Conservation (phyloP, 2,329 filamentous ascomycete species). For the Verticillium nonalfalfae region DNA sequence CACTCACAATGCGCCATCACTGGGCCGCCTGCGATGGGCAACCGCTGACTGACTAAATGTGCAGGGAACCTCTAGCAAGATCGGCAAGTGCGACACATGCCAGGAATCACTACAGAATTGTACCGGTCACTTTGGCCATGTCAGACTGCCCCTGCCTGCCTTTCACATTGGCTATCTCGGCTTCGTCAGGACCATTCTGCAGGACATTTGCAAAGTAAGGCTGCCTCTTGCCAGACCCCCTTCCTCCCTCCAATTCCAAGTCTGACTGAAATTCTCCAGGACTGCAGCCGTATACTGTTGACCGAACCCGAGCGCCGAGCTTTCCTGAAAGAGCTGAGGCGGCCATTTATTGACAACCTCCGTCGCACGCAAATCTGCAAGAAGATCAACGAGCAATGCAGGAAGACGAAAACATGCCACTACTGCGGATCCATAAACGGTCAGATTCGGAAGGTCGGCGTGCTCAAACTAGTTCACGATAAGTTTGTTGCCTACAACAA, state of each 20-base stretch:
- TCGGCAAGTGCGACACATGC: slow-evolving; percentile 74
- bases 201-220: slow-evolving; percentile 85
- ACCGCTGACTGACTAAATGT: not conserved
- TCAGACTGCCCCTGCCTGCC: slow-evolving; percentile 81
- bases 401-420: slow-evolving; percentile 77
- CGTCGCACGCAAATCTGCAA: slow-evolving; percentile 79
- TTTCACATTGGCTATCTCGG: slow-evolving; percentile 97
- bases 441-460: slow-evolving; percentile 82
- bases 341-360: slow-evolving; percentile 79
- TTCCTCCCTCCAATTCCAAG: not conserved
- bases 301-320: slow-evolving; percentile 70
- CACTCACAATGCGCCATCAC: too few species aligned
- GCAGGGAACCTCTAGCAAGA: slow-evolving; percentile 79
- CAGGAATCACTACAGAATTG: slow-evolving; percentile 75
- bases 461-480: slow-evolving; percentile 92
- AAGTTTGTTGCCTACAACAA: slow-evolving; percentile 85
- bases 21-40: not conserved
- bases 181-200: slow-evolving; percentile 84
- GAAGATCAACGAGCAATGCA: slow-evolving; percentile 81
- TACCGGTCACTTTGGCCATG: slow-evolving; percentile 92
- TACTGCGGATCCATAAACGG: slow-evolving; percentile 81
- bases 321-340: slow-evolving; percentile 74
- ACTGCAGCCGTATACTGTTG: slow-evolving; percentile 79
- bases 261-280: slow-evolving; percentile 27
- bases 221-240: too few species aligned